Evolutionary conservation across 1,284 basidiomycete species (phyloP).

Genomic region (Puccinia sorghi): DNA sequence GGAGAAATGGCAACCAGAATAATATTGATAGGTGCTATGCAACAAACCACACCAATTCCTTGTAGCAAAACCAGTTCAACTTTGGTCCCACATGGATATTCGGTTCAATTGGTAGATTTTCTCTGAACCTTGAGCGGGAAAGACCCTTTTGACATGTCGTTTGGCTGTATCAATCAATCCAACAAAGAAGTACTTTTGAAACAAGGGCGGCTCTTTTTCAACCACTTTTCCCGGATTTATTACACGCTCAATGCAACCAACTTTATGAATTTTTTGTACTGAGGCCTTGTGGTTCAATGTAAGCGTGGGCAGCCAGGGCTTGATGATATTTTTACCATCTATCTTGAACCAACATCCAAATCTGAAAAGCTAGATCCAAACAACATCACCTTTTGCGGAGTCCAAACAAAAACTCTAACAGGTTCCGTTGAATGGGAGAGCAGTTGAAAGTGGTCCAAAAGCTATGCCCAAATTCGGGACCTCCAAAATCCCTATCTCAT

Average conservation of each 20-base stretch:
- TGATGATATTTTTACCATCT: neutral
- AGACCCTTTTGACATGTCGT: neutral
- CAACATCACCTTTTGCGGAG: neutral
- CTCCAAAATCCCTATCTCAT: neutral
- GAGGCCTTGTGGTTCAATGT: constrained; percentile 2
- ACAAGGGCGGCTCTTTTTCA: neutral
- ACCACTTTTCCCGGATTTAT: neutral
- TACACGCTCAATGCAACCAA: neutral
- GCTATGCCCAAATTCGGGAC: neutral
- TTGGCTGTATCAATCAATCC: neutral
- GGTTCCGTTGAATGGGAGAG: neutral
- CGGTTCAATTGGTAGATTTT: neutral
- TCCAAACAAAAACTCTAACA: neutral
- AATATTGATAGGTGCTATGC: neutral
- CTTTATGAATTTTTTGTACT: neutral
- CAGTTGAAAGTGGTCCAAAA: neutral
- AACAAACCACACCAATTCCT: neutral
- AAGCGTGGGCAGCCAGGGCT: neutral
- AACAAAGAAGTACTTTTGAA: neutral
- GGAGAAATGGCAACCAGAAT: constrained; percentile 5
- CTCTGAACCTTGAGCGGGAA: neutral
- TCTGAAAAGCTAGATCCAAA: neutral
- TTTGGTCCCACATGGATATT: constrained; percentile 1
- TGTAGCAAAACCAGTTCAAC: neutral
- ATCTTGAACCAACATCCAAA: neutral